phyloP scores from a whole-genome alignment of 2,329 filamentous ascomycete genomes.

The Fusarium hostae region DNA sequence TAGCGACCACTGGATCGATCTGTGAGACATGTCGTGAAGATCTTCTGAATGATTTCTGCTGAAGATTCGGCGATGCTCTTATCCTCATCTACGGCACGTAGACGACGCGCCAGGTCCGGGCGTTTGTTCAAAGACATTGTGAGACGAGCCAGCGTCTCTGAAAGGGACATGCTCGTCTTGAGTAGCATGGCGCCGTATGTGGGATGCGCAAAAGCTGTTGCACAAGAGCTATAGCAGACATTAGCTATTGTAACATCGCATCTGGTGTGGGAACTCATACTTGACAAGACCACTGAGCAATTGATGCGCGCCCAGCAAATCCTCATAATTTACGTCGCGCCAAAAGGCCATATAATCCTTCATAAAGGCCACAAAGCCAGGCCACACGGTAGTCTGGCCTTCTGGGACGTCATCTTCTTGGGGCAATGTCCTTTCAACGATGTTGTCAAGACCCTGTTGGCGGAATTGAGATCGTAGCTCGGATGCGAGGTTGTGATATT shows the following conservation, averaged over 20 bases:
- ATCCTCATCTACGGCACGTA: constrained; percentile 72
- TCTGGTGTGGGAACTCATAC: constrained; percentile 60
- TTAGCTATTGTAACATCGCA: constrained; percentile 1
- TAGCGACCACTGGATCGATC: constrained; percentile 77
- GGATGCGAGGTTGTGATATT: constrained; percentile 73
- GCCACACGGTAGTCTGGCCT: constrained; percentile 75
- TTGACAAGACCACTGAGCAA: constrained; percentile 78
- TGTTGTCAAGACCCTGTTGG: constrained; percentile 65
- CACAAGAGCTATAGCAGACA: constrained; percentile 71
- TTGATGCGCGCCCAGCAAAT: constrained; percentile 80
- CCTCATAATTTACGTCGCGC: constrained; percentile 80
- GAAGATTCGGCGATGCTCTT: constrained; percentile 85
- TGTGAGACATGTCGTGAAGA: constrained; percentile 89
- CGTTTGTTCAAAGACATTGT: constrained; percentile 86
- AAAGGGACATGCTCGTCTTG: constrained; percentile 84
- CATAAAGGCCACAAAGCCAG: constrained; percentile 81
- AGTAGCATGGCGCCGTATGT: constrained; percentile 84
- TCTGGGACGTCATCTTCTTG: constrained; percentile 72
- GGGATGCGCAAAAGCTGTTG: constrained; percentile 82
- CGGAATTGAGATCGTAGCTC: constrained; percentile 72
- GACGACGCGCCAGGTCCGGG: constrained; percentile 77
- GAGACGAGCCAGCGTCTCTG: constrained; percentile 80
- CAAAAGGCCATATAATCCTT: constrained; percentile 84
- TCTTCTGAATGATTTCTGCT: constrained; percentile 88
- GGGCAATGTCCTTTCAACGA: constrained; percentile 72